A percentile compares a stretch with the other conserved stretches of the same genome.
phyloP scores from a whole-genome alignment of 2,329 filamentous ascomycete species.

The Alternaria triticimaculans region DNA sequence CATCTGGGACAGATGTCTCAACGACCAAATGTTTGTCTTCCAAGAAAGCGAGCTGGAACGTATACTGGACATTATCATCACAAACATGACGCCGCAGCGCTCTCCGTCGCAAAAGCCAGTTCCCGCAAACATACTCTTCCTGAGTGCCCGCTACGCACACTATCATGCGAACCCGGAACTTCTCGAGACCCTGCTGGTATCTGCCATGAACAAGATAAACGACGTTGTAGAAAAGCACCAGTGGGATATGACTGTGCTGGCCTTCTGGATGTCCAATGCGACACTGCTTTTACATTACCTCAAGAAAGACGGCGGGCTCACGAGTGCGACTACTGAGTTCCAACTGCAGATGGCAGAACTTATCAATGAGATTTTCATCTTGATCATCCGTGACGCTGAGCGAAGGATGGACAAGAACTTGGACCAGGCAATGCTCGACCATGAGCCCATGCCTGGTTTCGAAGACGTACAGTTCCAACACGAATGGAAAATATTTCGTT shows the following conservation, averaged over 20 bases:
- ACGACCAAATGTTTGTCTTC: slow-evolving; percentile 99
- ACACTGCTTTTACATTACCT: slow-evolving; percentile 95
- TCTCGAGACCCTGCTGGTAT: slow-evolving; percentile 77
- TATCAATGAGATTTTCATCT: slow-evolving; percentile 97
- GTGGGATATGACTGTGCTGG: slow-evolving; percentile 99
- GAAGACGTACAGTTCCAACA: slow-evolving; percentile 97
- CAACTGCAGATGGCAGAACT: slow-evolving; percentile 92
- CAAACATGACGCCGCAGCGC: slow-evolving; percentile 95
- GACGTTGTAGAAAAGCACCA: slow-evolving; percentile 93
- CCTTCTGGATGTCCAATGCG: slow-evolving; percentile 98
- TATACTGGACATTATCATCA: slow-evolving; percentile 95
- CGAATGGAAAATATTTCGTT: slow-evolving; percentile 97
- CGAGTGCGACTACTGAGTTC: slow-evolving; percentile 83
- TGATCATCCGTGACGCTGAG: slow-evolving; percentile 96
- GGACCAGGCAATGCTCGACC: slow-evolving; percentile 91
- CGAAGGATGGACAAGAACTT: slow-evolving; percentile 94
- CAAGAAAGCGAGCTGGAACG: slow-evolving; percentile 91
- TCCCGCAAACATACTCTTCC: slow-evolving; percentile 94
- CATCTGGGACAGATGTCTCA: slow-evolving; percentile 90
- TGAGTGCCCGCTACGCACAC: slow-evolving; percentile 93
- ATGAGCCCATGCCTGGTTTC: slow-evolving; percentile 96
- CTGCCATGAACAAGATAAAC: slow-evolving; percentile 95
- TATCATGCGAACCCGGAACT: slow-evolving; percentile 92
- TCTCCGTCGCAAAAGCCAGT: slow-evolving; percentile 98
- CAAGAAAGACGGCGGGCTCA: slow-evolving; percentile 87